Evolutionary conservation across 176 grass and related monocot genomes (phyloP).

Genomic region (Dendrocalamus sinicus): DNA sequence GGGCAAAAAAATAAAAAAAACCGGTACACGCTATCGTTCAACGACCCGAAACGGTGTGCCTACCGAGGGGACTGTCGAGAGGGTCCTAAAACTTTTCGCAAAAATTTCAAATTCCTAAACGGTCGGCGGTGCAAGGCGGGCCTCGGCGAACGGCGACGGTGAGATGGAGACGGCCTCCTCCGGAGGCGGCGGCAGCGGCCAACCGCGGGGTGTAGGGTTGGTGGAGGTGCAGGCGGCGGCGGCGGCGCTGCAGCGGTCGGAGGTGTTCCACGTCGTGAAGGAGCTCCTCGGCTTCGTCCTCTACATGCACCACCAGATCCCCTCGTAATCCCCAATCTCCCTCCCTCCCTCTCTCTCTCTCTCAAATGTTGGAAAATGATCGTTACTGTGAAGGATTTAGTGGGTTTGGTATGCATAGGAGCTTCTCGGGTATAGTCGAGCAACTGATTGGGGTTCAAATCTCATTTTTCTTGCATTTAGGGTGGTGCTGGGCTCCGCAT

Average conservation of each 20-base stretch:
- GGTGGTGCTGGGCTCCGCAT: background rate
- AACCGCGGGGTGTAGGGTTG: slow-evolving; percentile 20
- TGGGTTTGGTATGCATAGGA: background rate
- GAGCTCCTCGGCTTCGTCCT: slow-evolving; percentile 89
- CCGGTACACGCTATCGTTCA: no score
- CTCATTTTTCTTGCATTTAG: background rate
- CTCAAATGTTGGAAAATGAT: background rate
- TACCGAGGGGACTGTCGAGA: no score
- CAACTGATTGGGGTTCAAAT: background rate
- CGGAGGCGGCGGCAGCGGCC: background rate
- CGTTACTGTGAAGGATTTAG: background rate
- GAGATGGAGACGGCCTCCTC: slow-evolving; percentile 50
- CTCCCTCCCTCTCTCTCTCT: background rate
- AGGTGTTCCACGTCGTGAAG: slow-evolving; percentile 90
- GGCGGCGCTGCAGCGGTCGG: slow-evolving; percentile 59
- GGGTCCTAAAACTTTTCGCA: no score
- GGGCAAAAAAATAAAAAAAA: no score
- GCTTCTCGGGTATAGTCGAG: background rate
- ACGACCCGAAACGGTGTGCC: no score
- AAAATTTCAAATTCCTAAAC: slow-evolving; percentile 7
- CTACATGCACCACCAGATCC: slow-evolving; percentile 96
- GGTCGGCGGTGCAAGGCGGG: background rate
- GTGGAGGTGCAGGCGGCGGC: slow-evolving; percentile 61
- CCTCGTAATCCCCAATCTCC: slow-evolving; percentile 53
- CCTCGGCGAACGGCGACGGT: no score